Percentiles rank a stretch among this genome's conserved stretches.
These are phyloP conservation scores for Phaeosphaeria sp. DNA, from an alignment of 2,329 filamentous ascomycete species.

Conservation along the genomic window DNA sequence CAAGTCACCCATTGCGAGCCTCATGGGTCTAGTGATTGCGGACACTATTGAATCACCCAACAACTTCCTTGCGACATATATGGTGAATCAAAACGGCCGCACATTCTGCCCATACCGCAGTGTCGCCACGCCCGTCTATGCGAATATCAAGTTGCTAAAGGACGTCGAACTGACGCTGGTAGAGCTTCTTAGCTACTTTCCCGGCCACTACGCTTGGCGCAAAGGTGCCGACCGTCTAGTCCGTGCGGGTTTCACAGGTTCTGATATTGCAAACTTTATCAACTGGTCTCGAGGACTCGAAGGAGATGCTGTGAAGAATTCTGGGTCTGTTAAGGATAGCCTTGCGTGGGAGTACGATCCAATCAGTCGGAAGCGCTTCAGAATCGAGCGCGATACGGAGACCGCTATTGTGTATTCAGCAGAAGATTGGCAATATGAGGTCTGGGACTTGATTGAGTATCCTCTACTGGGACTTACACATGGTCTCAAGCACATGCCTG, in stretches of 20 bases:
- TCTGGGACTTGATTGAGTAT: constrained; percentile 20
- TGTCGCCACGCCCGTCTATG: constrained; percentile 13
- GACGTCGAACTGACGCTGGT: constrained; percentile 22
- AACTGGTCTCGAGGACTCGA: constrained; percentile 17
- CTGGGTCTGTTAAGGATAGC: neutral
- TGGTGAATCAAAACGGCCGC: constrained; percentile 3
- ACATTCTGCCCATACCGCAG: constrained; percentile 23
- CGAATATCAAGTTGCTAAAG: constrained; percentile 17
- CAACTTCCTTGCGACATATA: constrained; percentile 1
- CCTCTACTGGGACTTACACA: constrained; percentile 23
- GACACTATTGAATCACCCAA: neutral
- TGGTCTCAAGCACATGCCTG: constrained; percentile 16
- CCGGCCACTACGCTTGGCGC: constrained; percentile 22
- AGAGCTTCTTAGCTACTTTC: constrained; percentile 24
- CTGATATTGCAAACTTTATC: constrained; percentile 12
- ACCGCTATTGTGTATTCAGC: constrained; percentile 11
- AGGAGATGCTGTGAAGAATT: neutral
- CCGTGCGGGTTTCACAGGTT: neutral
- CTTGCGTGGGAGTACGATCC: neutral
- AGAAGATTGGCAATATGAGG: constrained; percentile 13
- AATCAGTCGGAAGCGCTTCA: neutral
- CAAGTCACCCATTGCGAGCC: constrained; percentile 19
- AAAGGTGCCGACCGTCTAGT: constrained; percentile 12
- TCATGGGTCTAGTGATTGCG: constrained; percentile 12
- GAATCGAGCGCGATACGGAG: neutral